Evolutionary conservation across 495 filamentous ascomycete genomes (phyloP), one percentile per base, ranked within the genome.

Genomic region (Aspergillus olivimuriae): DNA sequence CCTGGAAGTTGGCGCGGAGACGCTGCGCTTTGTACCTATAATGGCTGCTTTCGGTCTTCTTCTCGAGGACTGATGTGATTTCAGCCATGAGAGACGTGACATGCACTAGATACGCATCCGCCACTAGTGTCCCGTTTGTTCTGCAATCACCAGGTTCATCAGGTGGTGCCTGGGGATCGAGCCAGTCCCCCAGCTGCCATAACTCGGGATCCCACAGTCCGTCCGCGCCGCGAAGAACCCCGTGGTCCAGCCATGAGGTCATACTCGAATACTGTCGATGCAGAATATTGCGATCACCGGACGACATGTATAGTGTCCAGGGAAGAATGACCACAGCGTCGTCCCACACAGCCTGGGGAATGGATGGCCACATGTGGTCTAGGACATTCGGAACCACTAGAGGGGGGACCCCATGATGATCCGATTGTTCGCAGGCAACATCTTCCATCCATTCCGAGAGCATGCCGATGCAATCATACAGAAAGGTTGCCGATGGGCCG

Each of bases 51-150:
- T 47, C 54, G 0, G 47, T 32, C 4, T n/a, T n/a, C n/a, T 60
- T 22, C 2, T 56, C 61, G 4, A 76, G 53, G 5, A 58, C 43
- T 0, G 20, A 12, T 10, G 44, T 47, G 3, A 59, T 51, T 11
- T 57, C 28, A 4, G 60, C 52, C 3, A 69, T 50, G 0, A 74
- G 21, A n/a, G 46, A 46, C 0, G 72, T 74, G 3, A 74, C 63
- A 38, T 74, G 68, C 0, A 75, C 60, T 12, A 80, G 65, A 53
- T 77, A 80, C 7, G 74, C 69, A 33, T 80, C 72, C 11, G 73
- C 69, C 1, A 76, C 71, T 4, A 73, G 60, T 5, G 56, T 56
- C 0, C 65, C 56, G 31, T 68, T 62, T 4, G 73, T 74, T 8
- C 62, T 64, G 4, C 58, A 59, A 41, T 62, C 35, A 0, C 65